Percentiles rank a stretch among this genome's conserved stretches.
These are phyloP conservation scores for Chrysanthemum seticuspe DNA, from an alignment of 129 eudicot species.

Conservation along the genomic window DNA sequence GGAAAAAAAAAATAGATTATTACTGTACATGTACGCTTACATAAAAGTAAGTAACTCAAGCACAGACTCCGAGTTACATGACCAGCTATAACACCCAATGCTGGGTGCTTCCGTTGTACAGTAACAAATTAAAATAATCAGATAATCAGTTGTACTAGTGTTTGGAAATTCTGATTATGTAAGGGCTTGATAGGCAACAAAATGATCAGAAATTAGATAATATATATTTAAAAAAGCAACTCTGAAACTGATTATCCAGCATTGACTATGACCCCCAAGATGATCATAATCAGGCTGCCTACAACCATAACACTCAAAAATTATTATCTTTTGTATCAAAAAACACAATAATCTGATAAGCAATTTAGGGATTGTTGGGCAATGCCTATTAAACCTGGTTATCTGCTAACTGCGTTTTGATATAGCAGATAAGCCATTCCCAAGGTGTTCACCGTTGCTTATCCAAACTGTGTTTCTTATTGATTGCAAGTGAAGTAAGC, in stretches of 20 bases:
- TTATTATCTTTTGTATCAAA: neutral
- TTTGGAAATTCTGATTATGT: conserved; percentile 2
- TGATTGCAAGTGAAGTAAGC: no score
- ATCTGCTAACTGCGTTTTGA: no score
- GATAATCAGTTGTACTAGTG: conserved; percentile 1
- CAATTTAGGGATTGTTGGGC: no score
- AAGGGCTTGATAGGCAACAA: neutral
- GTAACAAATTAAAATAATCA: neutral
- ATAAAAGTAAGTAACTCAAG: neutral
- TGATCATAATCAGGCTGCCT: conserved; percentile 3
- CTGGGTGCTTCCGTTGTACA: neutral
- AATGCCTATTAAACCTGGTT: no score
- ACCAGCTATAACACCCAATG: neutral
- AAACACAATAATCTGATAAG: neutral
- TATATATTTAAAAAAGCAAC: neutral
- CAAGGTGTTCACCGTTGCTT: no score
- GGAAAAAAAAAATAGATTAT: conserved; percentile 3
- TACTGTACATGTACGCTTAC: conserved; percentile 4
- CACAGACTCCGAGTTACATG: neutral
- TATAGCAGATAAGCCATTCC: no score
- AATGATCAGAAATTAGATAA: neutral
- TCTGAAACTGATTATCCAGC: conserved; percentile 1
- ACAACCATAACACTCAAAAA: neutral
- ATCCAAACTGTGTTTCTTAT: no score
- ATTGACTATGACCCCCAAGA: conserved; percentile 1